Evolutionary conservation across 768 basidiomycete species (phyloP).

Genomic region (Holtermannia corniformis): DNA sequence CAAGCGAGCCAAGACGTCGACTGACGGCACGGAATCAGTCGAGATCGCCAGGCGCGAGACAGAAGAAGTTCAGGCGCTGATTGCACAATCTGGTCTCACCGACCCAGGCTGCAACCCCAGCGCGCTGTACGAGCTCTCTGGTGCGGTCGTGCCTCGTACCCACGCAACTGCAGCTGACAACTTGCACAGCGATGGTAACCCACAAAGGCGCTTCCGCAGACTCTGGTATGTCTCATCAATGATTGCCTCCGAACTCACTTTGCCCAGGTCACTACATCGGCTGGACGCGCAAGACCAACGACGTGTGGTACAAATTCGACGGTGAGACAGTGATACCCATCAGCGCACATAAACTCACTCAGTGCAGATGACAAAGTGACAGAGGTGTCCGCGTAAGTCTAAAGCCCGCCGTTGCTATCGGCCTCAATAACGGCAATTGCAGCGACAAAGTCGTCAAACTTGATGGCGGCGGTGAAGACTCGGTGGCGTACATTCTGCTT

Average conservation of each 20-base stretch:
- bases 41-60: conserved; percentile 54
- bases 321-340: conserved; percentile 40
- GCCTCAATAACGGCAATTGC: conserved; percentile 33
- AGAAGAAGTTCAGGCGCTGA: conserved; percentile 60
- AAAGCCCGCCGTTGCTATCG: background rate
- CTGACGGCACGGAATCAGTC: conserved; percentile 40
- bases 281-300: conserved; percentile 66
- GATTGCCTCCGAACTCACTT: no score
- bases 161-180: conserved; percentile 3
- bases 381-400: conserved; percentile 49
- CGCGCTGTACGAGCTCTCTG: conserved; percentile 83
- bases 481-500: conserved; percentile 77
- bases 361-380: conserved; percentile 74
- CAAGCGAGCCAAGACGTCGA: conserved; percentile 54
- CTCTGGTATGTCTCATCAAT: conserved; percentile 63
- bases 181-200: conserved; percentile 69
- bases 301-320: conserved; percentile 82
- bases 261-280: conserved; percentile 71
- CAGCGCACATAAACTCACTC: no score
- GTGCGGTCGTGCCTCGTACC: conserved; percentile 46
- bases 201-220: conserved; percentile 96
- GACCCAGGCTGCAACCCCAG: conserved; percentile 66
- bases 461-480: conserved; percentile 86
- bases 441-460: conserved; percentile 72
- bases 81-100: conserved; percentile 50